A percentile compares a stretch with the other conserved stretches of the same genome.
Evolutionary conservation across 2,329 filamentous ascomycete genomes (phyloP).

Genomic region (Colletotrichum sp.): DNA sequence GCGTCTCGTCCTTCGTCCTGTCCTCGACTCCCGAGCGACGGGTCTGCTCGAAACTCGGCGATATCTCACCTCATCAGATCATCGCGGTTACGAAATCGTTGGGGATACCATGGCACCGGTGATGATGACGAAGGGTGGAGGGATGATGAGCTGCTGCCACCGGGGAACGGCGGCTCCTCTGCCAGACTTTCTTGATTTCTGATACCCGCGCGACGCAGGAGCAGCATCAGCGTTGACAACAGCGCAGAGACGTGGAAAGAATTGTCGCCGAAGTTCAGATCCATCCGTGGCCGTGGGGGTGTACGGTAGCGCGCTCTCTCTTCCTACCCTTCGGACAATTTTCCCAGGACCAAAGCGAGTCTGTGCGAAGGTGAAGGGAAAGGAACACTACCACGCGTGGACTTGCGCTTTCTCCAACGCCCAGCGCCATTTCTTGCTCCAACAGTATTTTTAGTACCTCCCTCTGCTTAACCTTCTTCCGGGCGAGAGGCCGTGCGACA

Average conservation of each 20-base stretch:
- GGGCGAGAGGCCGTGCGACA: neutral
- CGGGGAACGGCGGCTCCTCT: neutral
- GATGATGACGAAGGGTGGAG: slow-evolving; percentile 2
- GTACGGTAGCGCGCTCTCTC: neutral
- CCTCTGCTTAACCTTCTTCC: neutral
- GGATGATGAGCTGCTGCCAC: neutral
- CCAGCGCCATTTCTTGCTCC: neutral
- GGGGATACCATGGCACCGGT: neutral
- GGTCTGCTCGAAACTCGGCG: neutral
- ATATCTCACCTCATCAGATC: neutral
- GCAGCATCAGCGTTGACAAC: neutral
- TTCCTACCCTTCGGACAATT: neutral
- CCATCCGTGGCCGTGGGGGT: slow-evolving; percentile 13
- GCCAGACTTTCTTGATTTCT: neutral
- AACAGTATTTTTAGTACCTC: neutral
- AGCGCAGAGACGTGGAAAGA: neutral
- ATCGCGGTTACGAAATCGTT: neutral
- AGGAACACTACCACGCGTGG: neutral
- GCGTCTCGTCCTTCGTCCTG: slow-evolving; percentile 6
- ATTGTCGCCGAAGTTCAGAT: slow-evolving; percentile 9
- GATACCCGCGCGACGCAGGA: slow-evolving; percentile 8
- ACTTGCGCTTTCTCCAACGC: neutral
- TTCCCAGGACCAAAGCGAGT: neutral
- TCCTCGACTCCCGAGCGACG: neutral
- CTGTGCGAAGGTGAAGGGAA: neutral